Conservation (phyloP, 345 rosid genomes). For the Corchorus capsularis region DNA sequence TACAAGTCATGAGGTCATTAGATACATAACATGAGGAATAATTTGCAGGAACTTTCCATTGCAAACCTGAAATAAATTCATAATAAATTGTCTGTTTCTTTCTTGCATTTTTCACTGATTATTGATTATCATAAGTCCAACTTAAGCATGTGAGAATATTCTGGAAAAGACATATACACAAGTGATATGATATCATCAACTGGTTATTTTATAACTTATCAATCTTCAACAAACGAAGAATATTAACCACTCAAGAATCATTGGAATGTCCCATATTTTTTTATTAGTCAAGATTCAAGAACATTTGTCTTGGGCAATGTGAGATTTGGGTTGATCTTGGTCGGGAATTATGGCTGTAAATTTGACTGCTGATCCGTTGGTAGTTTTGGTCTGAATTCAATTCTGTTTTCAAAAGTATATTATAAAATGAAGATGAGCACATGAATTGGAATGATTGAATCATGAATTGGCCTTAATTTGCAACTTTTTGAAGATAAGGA, state of each 20-base stretch:
- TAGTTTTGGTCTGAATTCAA: neutral
- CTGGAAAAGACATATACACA: neutral
- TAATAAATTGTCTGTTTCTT: neutral
- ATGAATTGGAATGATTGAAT: no score
- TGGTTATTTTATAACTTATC: neutral
- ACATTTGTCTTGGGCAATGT: neutral
- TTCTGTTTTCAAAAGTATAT: neutral
- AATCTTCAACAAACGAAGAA: neutral
- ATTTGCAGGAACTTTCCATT: neutral
- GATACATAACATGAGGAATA: neutral
- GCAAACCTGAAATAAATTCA: no score
- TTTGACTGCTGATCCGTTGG: neutral
- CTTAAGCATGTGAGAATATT: conserved; percentile 3
- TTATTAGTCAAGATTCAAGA: neutral
- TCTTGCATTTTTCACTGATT: neutral
- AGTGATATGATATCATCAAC: neutral
- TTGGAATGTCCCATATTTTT: neutral
- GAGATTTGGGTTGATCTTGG: neutral
- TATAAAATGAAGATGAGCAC: neutral
- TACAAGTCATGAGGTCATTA: neutral
- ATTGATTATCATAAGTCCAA: neutral
- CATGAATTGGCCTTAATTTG: no score
- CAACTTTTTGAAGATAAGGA: no score
- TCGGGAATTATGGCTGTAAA: neutral
- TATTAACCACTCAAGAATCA: no score